Conservation (phyloP, 148 eudicot genomes). For the Rheum nobile region DNA sequence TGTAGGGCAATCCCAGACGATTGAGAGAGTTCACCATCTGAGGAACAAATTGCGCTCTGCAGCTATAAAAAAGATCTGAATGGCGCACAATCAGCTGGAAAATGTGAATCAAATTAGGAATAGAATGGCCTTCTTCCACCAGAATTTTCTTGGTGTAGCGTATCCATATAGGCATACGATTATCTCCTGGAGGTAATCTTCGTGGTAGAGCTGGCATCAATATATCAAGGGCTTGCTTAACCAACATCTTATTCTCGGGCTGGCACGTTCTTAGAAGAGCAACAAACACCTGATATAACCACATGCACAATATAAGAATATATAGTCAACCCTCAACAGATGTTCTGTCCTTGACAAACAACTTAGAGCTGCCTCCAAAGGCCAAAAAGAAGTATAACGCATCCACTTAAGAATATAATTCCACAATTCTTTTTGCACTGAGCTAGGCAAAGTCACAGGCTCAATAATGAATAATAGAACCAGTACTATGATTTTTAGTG, state of each 20-base stretch:
- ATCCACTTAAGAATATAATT: not conserved
- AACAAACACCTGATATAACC: constrained; percentile 73
- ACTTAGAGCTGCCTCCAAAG: not conserved
- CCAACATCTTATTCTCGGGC: constrained; percentile 98
- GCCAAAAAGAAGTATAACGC: not conserved
- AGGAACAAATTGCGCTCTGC: constrained; percentile 98
- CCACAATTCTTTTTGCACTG: not conserved
- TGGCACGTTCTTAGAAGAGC: constrained; percentile 97
- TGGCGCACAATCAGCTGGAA: constrained; percentile 99
- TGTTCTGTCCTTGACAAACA: not conserved
- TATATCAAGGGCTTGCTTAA: constrained; percentile 96
- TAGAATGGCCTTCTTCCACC: constrained; percentile 98
- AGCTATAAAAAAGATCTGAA: constrained; percentile 94
- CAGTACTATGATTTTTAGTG: not conserved
- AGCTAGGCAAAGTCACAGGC: not conserved
- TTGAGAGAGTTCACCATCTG: constrained; percentile 99
- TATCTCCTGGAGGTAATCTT: constrained; percentile 89
- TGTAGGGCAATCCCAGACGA: constrained; percentile 91
- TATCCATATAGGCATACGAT: constrained; percentile 99
- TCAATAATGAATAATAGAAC: not conserved
- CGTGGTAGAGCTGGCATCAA: constrained; percentile 97
- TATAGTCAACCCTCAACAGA: not conserved
- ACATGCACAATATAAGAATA: constrained; percentile 1
- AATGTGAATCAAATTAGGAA: constrained; percentile 94
- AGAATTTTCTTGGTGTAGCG: constrained; percentile 97